phyloP scores from a whole-genome alignment of 176 grass and related monocot species.

The Tuctoria greenei region DNA sequence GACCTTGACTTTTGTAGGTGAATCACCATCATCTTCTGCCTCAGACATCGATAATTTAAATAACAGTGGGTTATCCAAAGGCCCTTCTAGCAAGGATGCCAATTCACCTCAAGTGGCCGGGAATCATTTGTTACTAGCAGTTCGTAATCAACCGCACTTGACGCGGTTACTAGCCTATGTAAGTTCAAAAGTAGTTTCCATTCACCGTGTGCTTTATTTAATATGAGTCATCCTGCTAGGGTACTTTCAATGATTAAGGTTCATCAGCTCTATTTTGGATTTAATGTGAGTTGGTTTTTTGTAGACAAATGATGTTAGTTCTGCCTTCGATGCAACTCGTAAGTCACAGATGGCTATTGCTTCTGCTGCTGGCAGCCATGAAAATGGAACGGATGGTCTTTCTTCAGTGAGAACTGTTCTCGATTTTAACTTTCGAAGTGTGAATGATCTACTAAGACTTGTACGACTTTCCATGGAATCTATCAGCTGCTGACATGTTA shows the following conservation, averaged over 20 bases:
- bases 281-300: constrained; percentile 37
- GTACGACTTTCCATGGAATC: constrained; percentile 90
- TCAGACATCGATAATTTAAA: constrained; percentile 98
- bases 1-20: constrained; percentile 63
- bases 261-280: constrained; percentile 29
- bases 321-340: constrained; percentile 91
- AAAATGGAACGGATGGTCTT: constrained; percentile 51
- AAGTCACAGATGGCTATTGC: constrained; percentile 76
- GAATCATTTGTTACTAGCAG: constrained; percentile 63
- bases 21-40: constrained; percentile 98
- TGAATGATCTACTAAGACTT: constrained; percentile 79
- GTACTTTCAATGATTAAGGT: constrained; percentile 21
- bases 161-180: constrained; percentile 80
- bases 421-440: constrained; percentile 89
- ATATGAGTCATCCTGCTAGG: background rate
- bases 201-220: background rate
- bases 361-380: constrained; percentile 51
- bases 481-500: constrained; percentile 56
- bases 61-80: constrained; percentile 70
- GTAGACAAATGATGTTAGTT: constrained; percentile 80
- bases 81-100: constrained; percentile 68
- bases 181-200: constrained; percentile 44
- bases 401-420: constrained; percentile 82
- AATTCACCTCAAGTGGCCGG: constrained; percentile 89
- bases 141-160: constrained; percentile 81